Evolutionary conservation across 371 early-diverging fungal species (phyloP), one percentile per base, ranked within the genome.

Genomic region (Mucor piriformis): DNA sequence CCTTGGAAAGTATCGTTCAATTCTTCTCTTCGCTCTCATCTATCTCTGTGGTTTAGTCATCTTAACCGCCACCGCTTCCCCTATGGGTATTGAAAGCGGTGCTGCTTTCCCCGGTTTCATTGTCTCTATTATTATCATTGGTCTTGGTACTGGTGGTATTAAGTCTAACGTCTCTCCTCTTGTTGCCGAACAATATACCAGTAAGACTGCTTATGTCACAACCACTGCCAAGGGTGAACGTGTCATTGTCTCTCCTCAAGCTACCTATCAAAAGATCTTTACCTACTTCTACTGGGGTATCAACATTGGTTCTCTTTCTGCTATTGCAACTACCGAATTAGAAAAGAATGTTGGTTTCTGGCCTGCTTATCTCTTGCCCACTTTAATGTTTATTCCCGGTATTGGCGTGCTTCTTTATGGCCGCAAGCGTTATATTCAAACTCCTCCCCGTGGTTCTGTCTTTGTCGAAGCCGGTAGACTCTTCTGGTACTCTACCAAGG

Each of bases 1-100:
- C 67, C 72, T 90, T 34, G 95, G 95, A 58, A 91, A 91, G 73
- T 93, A 84, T 77, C 82, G 82, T 63, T 88, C 94, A 13, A 93
- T 94, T 23, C 49, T 91, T 20, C 38, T 86, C 27, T 90, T 93
- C 43, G 67, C 83, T 23, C 35, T 71, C 29, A 52, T 88, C 33
- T 94, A 95, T 66, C 61, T 86, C 2, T 29, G 84, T 25, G 95
- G 95, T 54, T 70, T 88, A 13, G 37, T 83, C 18, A 69, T 91
- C 38, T 65, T 92, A 38, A 77, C 88, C 2, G 63, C 88, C n/a
- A 86, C 90, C 13, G 72, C 92, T 2, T 69, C 83, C 23, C 72
- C 84, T 35, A 40, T 69, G 11, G 70, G 79, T 20, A 80, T 90
- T 58, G 77, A 69, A 38, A 73, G 66, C 43, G 73, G 80, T 10